A percentile compares a stretch with the other conserved stretches of the same genome.
Evolutionary conservation across 345 rosid genomes (phyloP).

Genomic region (Lepidium didymum): DNA sequence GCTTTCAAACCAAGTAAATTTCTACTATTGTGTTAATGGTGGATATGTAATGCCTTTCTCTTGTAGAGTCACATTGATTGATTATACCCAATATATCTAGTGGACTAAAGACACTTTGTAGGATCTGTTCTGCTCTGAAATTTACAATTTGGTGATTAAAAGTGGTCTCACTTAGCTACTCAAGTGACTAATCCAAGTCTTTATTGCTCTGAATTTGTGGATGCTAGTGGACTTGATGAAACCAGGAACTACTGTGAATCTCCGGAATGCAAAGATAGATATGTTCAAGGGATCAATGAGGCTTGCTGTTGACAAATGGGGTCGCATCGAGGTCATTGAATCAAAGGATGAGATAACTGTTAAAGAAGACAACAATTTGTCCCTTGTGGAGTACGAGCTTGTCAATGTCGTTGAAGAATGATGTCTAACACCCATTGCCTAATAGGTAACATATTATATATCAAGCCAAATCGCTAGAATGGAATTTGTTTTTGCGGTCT

Average conservation of each 20-base stretch:
- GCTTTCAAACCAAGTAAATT: too few species aligned
- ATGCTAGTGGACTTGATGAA: conserved; percentile 43
- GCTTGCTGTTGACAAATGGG: conserved; percentile 59
- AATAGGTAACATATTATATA: neutral
- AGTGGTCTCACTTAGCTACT: neutral
- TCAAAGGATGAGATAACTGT: conserved; percentile 29
- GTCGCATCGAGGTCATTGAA: conserved; percentile 37
- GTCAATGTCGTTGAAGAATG: conserved; percentile 43
- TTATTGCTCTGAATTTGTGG: neutral
- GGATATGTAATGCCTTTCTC: neutral
- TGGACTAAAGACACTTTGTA: neutral
- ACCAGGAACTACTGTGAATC: conserved; percentile 38
- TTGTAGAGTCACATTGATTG: neutral
- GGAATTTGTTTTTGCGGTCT: conserved; percentile 8
- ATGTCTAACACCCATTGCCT: conserved; percentile 2
- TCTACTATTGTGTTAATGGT: neutral
- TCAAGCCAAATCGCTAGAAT: neutral
- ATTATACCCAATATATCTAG: neutral
- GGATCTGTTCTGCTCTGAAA: neutral
- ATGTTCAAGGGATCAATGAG: conserved; percentile 55
- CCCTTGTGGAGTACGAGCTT: conserved; percentile 49
- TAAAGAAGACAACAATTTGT: conserved; percentile 40
- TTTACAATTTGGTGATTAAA: neutral
- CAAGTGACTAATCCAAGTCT: neutral
- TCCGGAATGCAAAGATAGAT: conserved; percentile 50